These are phyloP conservation scores for Neonectria hederae DNA, from an alignment of 2,329 filamentous ascomycete species.

Conservation along the genomic window DNA sequence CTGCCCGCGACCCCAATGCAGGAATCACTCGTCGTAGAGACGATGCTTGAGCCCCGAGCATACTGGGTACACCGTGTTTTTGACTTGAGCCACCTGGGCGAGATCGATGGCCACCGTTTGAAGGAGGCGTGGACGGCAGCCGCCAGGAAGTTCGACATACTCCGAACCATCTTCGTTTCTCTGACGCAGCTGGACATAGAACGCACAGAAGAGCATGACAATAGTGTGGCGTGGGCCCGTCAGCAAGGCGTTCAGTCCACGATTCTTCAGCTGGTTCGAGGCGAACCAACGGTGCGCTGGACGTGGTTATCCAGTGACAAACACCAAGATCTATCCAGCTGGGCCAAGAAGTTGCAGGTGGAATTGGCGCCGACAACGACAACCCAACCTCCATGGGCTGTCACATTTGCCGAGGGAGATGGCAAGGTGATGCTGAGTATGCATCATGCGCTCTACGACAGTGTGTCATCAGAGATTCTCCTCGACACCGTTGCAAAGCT, in stretches of 20 bases:
- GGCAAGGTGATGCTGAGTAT: conserved; percentile 51
- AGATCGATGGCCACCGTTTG: conserved; percentile 43
- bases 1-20: conserved; percentile 48
- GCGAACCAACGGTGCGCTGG: conserved; percentile 24
- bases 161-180: conserved; percentile 49
- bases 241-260: conserved; percentile 27
- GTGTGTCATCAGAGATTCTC: conserved; percentile 63
- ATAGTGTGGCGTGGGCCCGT: conserved; percentile 25
- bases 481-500: conserved; percentile 48
- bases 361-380: conserved; percentile 22
- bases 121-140: conserved; percentile 44
- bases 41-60: conserved; percentile 47
- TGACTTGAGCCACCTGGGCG: conserved; percentile 35
- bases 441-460: conserved; percentile 72
- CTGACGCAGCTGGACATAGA: conserved; percentile 28
- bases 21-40: conserved; percentile 51
- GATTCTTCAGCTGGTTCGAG: conserved; percentile 30
- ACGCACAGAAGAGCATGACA: background rate
- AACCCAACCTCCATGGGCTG: conserved; percentile 47
- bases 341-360: conserved; percentile 17
- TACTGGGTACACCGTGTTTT: conserved; percentile 54
- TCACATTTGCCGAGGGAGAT: conserved; percentile 45
- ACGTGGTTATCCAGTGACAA: conserved; percentile 2
- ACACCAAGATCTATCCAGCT: conserved; percentile 6
- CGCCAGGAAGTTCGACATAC: conserved; percentile 44